phyloP scores from a whole-genome alignment of 169 alveolate species.

The Plasmodium adleri region DNA sequence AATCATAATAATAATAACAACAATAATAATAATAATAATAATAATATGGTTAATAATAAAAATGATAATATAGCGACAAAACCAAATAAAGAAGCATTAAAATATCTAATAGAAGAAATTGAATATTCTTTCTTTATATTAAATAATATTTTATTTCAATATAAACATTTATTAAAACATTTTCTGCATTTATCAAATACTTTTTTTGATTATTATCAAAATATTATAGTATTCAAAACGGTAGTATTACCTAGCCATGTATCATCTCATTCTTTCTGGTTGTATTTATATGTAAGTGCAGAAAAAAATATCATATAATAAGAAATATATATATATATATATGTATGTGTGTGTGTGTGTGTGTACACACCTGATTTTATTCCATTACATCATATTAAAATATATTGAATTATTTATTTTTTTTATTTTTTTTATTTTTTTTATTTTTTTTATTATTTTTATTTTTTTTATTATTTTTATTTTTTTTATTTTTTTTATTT shows the following conservation, averaged over 20 bases:
- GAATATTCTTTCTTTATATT: slow-evolving; percentile 20
- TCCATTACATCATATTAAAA: not conserved
- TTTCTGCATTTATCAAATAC: slow-evolving; percentile 35
- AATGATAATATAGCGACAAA: not conserved
- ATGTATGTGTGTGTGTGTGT: too few species aligned
- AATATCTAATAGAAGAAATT: slow-evolving; percentile 32
- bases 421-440: not conserved
- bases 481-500: not conserved
- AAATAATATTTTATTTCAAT: slow-evolving; percentile 20
- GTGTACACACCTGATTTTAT: not conserved
- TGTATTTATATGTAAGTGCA: slow-evolving; percentile 24
- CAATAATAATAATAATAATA: slow-evolving; percentile 7
- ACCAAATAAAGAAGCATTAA: slow-evolving; percentile 55
- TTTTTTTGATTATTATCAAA: slow-evolving; percentile 40
- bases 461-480: not conserved
- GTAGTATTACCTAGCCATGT: slow-evolving; percentile 14
- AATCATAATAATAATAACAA: not conserved
- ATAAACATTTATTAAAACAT: slow-evolving; percentile 27
- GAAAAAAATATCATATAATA: too few species aligned
- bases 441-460: not conserved
- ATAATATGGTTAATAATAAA: not conserved
- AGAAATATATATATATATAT: too few species aligned
- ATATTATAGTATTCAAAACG: slow-evolving; percentile 30
- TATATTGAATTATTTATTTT: not conserved
- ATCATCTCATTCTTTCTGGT: slow-evolving; percentile 22